Evolutionary conservation across 345 rosid genomes (phyloP).

Genomic region (Pugionium cornutum): DNA sequence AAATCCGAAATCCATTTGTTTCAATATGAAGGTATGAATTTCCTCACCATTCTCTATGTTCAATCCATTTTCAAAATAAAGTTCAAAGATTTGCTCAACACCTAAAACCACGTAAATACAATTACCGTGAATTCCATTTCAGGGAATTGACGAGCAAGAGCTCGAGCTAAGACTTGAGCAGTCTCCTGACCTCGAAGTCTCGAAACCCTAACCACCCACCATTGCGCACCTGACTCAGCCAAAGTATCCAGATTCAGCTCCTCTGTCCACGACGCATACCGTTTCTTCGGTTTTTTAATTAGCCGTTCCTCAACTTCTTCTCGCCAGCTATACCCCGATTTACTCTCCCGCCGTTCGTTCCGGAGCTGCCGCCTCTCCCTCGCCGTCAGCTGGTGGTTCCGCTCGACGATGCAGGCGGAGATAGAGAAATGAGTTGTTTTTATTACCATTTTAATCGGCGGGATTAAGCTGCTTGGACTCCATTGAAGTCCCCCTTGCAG

Average conservation of each 20-base stretch:
- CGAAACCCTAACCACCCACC: constrained; percentile 77
- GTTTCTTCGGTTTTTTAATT: constrained; percentile 71
- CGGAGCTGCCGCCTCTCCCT: constrained; percentile 87
- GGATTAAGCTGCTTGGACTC: constrained; percentile 52
- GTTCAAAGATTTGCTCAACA: background rate
- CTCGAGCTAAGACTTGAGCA: constrained; percentile 60
- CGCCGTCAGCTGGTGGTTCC: constrained; percentile 56
- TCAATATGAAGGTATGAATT: background rate
- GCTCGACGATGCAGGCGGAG: constrained; percentile 45
- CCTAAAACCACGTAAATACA: background rate
- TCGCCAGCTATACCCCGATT: constrained; percentile 66
- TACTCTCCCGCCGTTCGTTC: constrained; percentile 68
- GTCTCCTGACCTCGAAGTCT: constrained; percentile 60
- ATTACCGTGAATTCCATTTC: constrained; percentile 66
- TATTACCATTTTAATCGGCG: constrained; percentile 37
- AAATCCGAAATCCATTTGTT: background rate
- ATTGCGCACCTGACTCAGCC: constrained; percentile 67
- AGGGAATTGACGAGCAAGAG: constrained; percentile 57
- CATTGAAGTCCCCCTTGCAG: constrained; percentile 66
- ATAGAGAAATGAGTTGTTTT: constrained; percentile 30
- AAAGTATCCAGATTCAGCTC: constrained; percentile 73
- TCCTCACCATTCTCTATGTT: background rate
- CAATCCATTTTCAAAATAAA: background rate
- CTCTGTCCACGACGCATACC: constrained; percentile 52
- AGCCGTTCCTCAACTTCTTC: constrained; percentile 81